phyloP scores from a whole-genome alignment of 73 alveolate species.

The Paraurostyla sp. region DNA sequence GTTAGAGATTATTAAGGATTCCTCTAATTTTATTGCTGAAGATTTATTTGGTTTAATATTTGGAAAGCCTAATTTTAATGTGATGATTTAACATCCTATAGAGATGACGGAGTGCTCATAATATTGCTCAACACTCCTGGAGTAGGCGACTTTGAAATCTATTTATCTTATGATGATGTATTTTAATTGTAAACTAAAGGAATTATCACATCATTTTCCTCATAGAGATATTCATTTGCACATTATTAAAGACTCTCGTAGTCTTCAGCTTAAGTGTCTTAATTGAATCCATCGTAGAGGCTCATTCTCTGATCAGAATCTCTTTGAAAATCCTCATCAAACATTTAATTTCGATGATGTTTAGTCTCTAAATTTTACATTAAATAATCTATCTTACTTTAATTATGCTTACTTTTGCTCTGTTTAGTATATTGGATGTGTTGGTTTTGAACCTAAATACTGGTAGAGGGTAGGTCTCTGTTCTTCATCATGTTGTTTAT shows the following conservation, averaged over 20 bases:
- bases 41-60: neutral
- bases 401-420: too few relatives aligned
- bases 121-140: neutral
- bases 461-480: too few relatives aligned
- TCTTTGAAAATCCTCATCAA: too few relatives aligned
- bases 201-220: neutral
- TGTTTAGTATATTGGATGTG: too few relatives aligned
- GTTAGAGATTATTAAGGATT: neutral
- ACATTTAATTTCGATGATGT: too few relatives aligned
- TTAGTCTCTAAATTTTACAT: too few relatives aligned
- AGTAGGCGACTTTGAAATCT: conserved; percentile 9
- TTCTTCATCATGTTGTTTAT: too few relatives aligned
- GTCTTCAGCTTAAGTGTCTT: conserved; percentile 24
- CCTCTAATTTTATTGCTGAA: neutral
- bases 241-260: neutral
- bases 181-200: neutral
- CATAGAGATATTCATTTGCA: conserved; percentile 21
- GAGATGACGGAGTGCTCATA: conserved; percentile 14
- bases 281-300: neutral
- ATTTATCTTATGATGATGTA: too few relatives aligned
- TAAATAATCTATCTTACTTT: too few relatives aligned
- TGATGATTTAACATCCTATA: neutral
- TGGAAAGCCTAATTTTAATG: neutral
- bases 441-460: too few relatives aligned
- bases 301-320: conserved; percentile 15